These are phyloP conservation scores for Solanum chilense DNA, from an alignment of 257 asterid species.

Conservation along the genomic window DNA sequence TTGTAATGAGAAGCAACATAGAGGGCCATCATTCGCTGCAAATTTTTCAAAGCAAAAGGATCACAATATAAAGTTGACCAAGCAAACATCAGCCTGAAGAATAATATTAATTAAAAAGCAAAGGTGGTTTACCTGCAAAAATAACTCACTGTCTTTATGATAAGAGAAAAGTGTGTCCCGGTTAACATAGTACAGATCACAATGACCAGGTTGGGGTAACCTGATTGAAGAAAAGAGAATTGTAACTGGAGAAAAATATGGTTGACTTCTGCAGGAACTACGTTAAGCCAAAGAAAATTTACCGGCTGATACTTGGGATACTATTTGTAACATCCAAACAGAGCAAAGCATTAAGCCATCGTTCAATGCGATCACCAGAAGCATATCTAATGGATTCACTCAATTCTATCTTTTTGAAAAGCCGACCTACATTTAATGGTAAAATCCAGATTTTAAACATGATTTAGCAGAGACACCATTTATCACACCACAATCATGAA, in stretches of 20 bases:
- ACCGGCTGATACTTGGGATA: slow-evolving; percentile 73
- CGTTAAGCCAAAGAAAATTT: not conserved
- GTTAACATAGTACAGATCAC: slow-evolving; percentile 90
- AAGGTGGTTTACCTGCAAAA: slow-evolving; percentile 56
- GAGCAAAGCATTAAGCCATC: slow-evolving; percentile 78
- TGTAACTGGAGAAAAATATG: not conserved
- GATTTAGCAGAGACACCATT: not conserved
- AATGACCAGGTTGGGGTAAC: slow-evolving; percentile 65
- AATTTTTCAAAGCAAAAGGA: not conserved
- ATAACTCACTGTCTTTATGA: slow-evolving; percentile 76
- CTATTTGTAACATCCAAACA: slow-evolving; percentile 74
- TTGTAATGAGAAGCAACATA: slow-evolving; percentile 97
- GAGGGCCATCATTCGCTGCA: slow-evolving; percentile 96
- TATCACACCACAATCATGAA: not conserved
- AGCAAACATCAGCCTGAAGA: not conserved
- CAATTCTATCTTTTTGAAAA: slow-evolving; percentile 79
- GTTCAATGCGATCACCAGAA: slow-evolving; percentile 84
- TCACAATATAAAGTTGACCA: not conserved
- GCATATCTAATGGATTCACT: slow-evolving; percentile 97
- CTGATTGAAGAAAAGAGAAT: slow-evolving; percentile 21
- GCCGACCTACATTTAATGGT: slow-evolving; percentile 46
- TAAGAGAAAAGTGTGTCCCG: slow-evolving; percentile 92
- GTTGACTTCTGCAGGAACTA: not conserved
- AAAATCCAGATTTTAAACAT: not conserved
- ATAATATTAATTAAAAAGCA: not conserved